Base-by-base conservation (phyloP, 2,329 filamentous ascomycete genomes). In the Colletotrichum tanaceti region DNA sequence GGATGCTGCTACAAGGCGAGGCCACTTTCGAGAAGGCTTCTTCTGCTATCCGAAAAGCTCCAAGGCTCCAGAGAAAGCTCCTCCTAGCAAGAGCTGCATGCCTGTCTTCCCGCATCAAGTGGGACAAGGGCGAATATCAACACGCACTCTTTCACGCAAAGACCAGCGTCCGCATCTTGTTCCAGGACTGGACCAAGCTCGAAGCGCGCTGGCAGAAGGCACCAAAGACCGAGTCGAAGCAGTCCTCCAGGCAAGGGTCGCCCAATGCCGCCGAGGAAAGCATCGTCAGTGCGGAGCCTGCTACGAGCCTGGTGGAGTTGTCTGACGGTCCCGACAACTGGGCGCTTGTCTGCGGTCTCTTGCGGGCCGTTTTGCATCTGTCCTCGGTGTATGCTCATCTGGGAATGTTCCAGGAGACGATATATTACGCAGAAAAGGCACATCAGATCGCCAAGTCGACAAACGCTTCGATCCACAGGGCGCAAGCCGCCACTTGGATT, bases 341-440 rank as follows among this genome's bases (percentile, higher is more conserved):
- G 95, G 84, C 86, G 6, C 83, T 97, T 22, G 89, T 96, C 9
- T 87, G 89, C 35, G 89, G 91, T 1, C 85, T 98, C 22, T 90
- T 94, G 73, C 86, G 88, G 38, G 89, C 90, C 64, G 82, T 97
- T 16, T 80, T 90, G 68, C 90, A 94, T 66, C 86, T 97, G 3
- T 93, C 93, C 0, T 86, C 87, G 4, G 83, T 97, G 1, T 97
- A 94, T 73, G 89, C 91, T 1, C 91, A 97, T 72, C 87, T 96
- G 71, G 96, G 96, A 35, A 87, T 97, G 79, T 93, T 94, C 71
- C 90, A 93, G 69, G 95, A 98, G 77, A 95, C 95, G 2, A 81
- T 95, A 0, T 96, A 94, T 76, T 97, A 97, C 73, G 90, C 91
- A 1, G 91, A 98, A 73, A 92, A 96, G 73, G 94, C 94, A 0